Evolutionary conservation across 169 alveolate genomes (phyloP), one percentile per base, ranked within the genome.

Genomic region (Amoebophrya sp.): DNA sequence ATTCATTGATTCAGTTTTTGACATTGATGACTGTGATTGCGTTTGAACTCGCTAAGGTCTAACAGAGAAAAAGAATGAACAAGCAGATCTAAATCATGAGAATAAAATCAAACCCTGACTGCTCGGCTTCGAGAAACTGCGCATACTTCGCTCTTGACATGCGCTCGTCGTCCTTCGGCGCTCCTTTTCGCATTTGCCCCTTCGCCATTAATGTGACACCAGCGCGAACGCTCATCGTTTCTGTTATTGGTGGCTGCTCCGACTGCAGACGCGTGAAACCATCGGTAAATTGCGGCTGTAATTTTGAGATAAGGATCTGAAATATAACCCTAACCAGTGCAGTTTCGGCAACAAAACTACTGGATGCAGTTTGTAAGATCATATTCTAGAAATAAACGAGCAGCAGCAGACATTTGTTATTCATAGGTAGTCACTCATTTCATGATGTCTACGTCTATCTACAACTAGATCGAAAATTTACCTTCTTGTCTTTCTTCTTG

Each of bases 221-320:
- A 0, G 83, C 2, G 3, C 26, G 2, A 1, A 65, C 83, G 83
- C 26, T 65, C 83, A 65, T 65, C 83, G 83, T 65, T 65, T 65
- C 83, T 65, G 83, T 65, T 1, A 65, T 65, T 10, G 83, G 83
- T 18, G 83, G 83, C 26, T 65, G 83, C 33, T 65, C 83, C 38
- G 36, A 12, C 26, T 65, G 83, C 26, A 65, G 83, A 6, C 83
- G 83, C 83, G 83, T 65, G 83, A 65, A 65, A 65, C 83, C 83
- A 26, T 65, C 83, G 36, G 83, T 65, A 36, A 65, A 65, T 26
- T 65, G 83, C 2, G 83, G 36, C 83, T 65, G 83, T 53, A 10
- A 53, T 14, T 53, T 23, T 10, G 76, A 53, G n/a, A 53, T 53
- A 53, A 53, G 23, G 23, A 14, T 53, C 76, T 14, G 23, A 53